Conservation (phyloP, 352 stramenopile species). For the Phytophthora brassicae region DNA sequence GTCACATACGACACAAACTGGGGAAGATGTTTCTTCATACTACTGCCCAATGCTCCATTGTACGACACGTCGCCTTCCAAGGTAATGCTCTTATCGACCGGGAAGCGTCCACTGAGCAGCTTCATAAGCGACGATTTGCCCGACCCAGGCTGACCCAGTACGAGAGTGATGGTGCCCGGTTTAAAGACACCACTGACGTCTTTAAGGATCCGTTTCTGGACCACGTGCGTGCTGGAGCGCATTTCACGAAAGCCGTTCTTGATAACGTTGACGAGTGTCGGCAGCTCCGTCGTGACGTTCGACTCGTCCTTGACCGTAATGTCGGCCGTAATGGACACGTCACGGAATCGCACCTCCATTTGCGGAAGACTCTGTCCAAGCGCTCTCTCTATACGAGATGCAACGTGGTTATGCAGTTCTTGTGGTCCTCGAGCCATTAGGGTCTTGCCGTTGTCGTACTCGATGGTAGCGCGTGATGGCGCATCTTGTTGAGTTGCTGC, state of each 20-base stretch:
- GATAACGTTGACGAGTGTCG: conserved; percentile 26
- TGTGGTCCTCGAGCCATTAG: conserved; percentile 38
- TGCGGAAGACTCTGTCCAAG: conserved; percentile 35
- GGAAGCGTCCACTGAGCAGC: conserved; percentile 44
- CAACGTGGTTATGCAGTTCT: conserved; percentile 36
- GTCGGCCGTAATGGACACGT: conserved; percentile 35
- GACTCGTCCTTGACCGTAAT: conserved; percentile 26
- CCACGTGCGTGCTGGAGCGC: conserved; percentile 28
- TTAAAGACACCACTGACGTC: conserved; percentile 43
- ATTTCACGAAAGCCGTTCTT: conserved; percentile 21
- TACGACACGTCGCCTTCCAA: conserved; percentile 44
- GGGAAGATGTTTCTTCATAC: conserved; percentile 18
- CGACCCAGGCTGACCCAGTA: conserved; percentile 48
- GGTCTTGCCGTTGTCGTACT: conserved; percentile 31
- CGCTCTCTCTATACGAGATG: conserved; percentile 26
- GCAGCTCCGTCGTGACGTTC: conserved; percentile 21
- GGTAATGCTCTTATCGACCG: conserved; percentile 30
- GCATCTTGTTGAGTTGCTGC: too few species aligned
- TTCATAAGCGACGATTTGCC: conserved; percentile 63
- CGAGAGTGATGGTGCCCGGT: conserved; percentile 48
- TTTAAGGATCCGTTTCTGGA: conserved; percentile 44
- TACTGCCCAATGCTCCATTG: conserved; percentile 30
- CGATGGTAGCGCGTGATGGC: conserved; percentile 20
- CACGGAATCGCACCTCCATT: conserved; percentile 49
- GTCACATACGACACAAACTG: conserved; percentile 46